Evolutionary conservation across 2,329 filamentous ascomycete species (phyloP).

Genomic region (Clonostachys rhizophaga): DNA sequence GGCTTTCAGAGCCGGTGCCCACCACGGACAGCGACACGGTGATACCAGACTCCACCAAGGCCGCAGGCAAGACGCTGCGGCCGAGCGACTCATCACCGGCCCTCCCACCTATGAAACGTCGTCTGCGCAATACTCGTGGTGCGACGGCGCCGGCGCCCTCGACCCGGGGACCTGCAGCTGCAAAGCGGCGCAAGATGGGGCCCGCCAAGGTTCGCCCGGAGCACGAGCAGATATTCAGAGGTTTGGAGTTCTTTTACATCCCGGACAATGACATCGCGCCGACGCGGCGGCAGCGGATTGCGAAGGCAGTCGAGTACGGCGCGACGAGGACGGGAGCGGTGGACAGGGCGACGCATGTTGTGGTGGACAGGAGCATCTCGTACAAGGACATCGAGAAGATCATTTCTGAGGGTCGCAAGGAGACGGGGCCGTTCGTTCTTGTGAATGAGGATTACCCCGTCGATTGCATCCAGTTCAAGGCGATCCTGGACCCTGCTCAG

Average conservation of each 20-base stretch:
- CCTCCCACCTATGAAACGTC: too few relatives aligned
- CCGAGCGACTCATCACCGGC: slow-evolving; percentile 23
- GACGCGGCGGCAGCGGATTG: slow-evolving; percentile 65
- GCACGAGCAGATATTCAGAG: slow-evolving; percentile 52
- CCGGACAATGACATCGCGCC: slow-evolving; percentile 73
- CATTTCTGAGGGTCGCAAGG: background rate
- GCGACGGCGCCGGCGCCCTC: slow-evolving; percentile 14
- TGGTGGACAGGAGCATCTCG: slow-evolving; percentile 67
- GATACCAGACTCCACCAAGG: slow-evolving; percentile 15
- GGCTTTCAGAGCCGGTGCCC: too few relatives aligned
- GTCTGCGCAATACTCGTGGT: background rate
- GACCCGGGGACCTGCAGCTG: slow-evolving; percentile 8
- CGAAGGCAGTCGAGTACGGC: slow-evolving; percentile 70
- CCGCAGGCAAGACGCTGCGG: slow-evolving; percentile 7
- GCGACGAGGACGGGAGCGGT: slow-evolving; percentile 64
- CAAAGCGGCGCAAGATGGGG: slow-evolving; percentile 42
- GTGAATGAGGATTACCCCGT: slow-evolving; percentile 66
- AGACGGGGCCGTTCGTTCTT: slow-evolving; percentile 27
- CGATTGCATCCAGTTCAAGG: slow-evolving; percentile 59
- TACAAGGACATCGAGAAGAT: slow-evolving; percentile 54
- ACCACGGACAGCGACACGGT: slow-evolving; percentile 13
- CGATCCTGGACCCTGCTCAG: slow-evolving; percentile 54
- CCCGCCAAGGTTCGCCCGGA: slow-evolving; percentile 35
- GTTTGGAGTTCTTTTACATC: slow-evolving; percentile 68
- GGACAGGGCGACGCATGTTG: slow-evolving; percentile 65